phyloP scores from a whole-genome alignment of 2,329 filamentous ascomycete genomes.

The Monosporascus cannonballus region DNA sequence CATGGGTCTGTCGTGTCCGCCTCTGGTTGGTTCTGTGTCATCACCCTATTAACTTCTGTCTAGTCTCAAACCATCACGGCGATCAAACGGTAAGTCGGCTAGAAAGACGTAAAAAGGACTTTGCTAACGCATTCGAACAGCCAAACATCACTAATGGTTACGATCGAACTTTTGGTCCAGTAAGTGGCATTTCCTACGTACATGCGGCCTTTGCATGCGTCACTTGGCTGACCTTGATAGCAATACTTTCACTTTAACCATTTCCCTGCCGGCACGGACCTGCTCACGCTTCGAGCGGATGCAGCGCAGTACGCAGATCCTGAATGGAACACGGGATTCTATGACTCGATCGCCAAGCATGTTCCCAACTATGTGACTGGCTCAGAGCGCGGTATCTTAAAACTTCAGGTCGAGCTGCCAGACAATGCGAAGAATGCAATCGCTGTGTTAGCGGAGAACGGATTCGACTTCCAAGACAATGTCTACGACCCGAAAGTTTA shows the following conservation, averaged over 20 bases:
- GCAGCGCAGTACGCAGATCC: conserved; percentile 45
- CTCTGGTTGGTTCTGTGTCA: not conserved
- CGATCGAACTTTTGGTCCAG: conserved; percentile 56
- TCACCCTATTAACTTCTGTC: conserved; percentile 9
- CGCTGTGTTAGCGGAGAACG: conserved; percentile 47
- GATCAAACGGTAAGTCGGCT: conserved; percentile 37
- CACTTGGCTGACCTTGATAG: conserved; percentile 11
- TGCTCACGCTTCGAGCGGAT: conserved; percentile 45
- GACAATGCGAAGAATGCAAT: conserved; percentile 43
- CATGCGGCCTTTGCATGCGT: not conserved
- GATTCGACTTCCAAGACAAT: conserved; percentile 54
- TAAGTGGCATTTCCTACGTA: conserved; percentile 7
- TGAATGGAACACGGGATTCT: conserved; percentile 53
- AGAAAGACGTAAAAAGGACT: not conserved
- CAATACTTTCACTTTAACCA: conserved; percentile 60
- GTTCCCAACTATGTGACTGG: conserved; percentile 54
- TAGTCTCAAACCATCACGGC: conserved; percentile 56
- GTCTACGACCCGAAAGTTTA: conserved; percentile 46
- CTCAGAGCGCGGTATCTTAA: conserved; percentile 42
- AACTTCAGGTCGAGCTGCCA: conserved; percentile 46
- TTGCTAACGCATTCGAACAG: conserved; percentile 7
- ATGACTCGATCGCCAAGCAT: conserved; percentile 54
- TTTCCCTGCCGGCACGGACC: conserved; percentile 36
- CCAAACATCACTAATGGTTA: conserved; percentile 61
- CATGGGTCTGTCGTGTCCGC: conserved; percentile 26